Evolutionary conservation across 2,329 filamentous ascomycete genomes (phyloP), one percentile per base, ranked within the genome.

Genomic region (Talaromyces sp.): DNA sequence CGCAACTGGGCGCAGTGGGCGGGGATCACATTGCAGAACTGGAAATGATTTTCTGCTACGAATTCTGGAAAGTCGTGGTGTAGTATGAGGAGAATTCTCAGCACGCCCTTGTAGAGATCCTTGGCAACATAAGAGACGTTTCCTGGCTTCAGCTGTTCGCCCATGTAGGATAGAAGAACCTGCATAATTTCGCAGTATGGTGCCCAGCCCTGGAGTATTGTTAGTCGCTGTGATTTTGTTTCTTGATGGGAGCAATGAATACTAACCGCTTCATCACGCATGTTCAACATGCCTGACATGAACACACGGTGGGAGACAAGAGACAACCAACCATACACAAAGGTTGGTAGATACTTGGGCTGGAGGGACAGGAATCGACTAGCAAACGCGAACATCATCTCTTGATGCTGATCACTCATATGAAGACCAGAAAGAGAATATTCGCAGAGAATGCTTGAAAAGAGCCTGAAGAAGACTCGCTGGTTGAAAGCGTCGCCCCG

Each of bases 31-130:
- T 90, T 89, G 79, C 90, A 93, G 61, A 99, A 86, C 70, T 88
- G 87, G 70, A 91, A 87, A 74, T 96, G 91, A 75, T 96, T 92
- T 71, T 93, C 91, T 6, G 91, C 90, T 49, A 99, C 81, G 77
- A 97, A 99, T 64, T 97, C 93, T 0, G 94, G 91, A 78, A 92
- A 98, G 76, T 99, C 95, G 74, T 98, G 95, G 70, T 97, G 91
- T 62, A 99, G 82, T 61, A 96, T 86, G 39, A 96, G 82, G 63
- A 98, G 81, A 66, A 97, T 86, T 73, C 96, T 93, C 57, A 96
- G 81, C 1, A 91, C 87, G 9, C 90, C 92, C 67, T 92, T 89
- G 76, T 97, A 97, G 67, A 96, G 87, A 63, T 94, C 91, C 75
- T 92, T 93, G 39, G 89, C 87, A 60, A 91, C 84, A 39, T 87